Evolutionary conservation across 768 basidiomycete species (phyloP), one percentile per base, ranked within the genome.

Genomic region (Tylopilus cervinicoccineus): DNA sequence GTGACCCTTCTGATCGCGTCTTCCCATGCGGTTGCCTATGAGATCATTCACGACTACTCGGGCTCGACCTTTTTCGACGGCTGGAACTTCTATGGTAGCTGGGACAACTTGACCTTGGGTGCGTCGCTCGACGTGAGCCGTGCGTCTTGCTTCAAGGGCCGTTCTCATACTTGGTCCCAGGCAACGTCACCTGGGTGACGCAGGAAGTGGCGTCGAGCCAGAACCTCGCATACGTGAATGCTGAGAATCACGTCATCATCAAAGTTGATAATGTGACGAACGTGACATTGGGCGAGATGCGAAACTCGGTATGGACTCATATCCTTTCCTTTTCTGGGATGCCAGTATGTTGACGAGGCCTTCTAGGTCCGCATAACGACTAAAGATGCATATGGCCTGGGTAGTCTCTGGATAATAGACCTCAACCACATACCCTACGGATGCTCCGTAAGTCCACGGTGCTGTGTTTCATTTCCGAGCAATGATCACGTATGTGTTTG

Each of bases 261-360:
- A 81, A 76, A 57, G 88, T 91, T 6, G 88, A 91, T 71, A 88
- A 88, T 59, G 66, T 68, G 8, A 80, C 79, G 11, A 73, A 73
- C 38, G 76, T 88, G 1, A 65, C 71, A 14, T 65, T 62, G 22
- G 74, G 75, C 47, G 58, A 78, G 37, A 75, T 79, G 52, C 70
- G 88, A 34, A 78, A 83, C 54, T 76, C 86, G 24, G 86, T 88
- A 50, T 2, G 45, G 4, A n/a, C 17, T 1, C 9, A 3, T 29
- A 3, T 23, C 9, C 38, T 36, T 20, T 23, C n/a, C n/a, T n/a
- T n/a, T n/a, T n/a, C n/a, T n/a, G n/a, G n/a, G n/a, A n/a, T n/a
- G n/a, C n/a, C n/a, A n/a, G n/a, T n/a, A 12, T 19, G 28, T 31
- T 47, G 28, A 48, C 48, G 32, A 13, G 32, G 22, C 32, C 14